Conservation (phyloP, 2,329 filamentous ascomycete genomes). For the Pseudomassariella vexata region DNA sequence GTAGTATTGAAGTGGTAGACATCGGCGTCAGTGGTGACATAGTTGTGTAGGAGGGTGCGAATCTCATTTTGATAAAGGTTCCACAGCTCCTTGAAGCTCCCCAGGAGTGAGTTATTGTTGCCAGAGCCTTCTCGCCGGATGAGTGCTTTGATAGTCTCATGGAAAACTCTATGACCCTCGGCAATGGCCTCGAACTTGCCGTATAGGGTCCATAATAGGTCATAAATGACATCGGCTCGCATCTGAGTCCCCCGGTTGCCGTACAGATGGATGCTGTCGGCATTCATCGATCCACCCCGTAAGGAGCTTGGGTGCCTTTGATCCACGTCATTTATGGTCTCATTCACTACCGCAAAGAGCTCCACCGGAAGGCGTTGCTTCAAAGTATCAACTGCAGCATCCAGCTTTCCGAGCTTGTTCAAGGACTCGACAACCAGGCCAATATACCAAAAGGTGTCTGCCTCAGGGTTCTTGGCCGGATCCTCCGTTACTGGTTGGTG, state of each 20-base stretch:
- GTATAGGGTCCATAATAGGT: slow-evolving; percentile 86
- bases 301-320: slow-evolving; percentile 84
- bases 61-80: slow-evolving; percentile 98
- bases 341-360: slow-evolving; percentile 87
- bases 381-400: slow-evolving; percentile 80
- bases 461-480: slow-evolving; percentile 85
- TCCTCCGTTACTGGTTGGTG: slow-evolving; percentile 70
- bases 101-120: slow-evolving; percentile 62
- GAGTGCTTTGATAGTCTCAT: slow-evolving; percentile 85
- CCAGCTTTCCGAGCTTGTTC: slow-evolving; percentile 81
- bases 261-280: slow-evolving; percentile 55
- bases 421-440: slow-evolving; percentile 80
- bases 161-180: slow-evolving; percentile 88
- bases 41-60: slow-evolving; percentile 87
- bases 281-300: slow-evolving; percentile 47
- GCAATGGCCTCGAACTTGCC: slow-evolving; percentile 97
- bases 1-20: slow-evolving; percentile 58
- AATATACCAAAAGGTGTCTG: slow-evolving; percentile 92
- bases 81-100: slow-evolving; percentile 95
- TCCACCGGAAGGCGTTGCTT: slow-evolving; percentile 93
- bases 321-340: slow-evolving; percentile 90
- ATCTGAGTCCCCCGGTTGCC: slow-evolving; percentile 68
- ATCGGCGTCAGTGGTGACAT: slow-evolving; percentile 87
- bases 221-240: slow-evolving; percentile 79
- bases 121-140: slow-evolving; percentile 71